Evolutionary conservation across 1,284 basidiomycete genomes (phyloP).

Genomic region (Singerocomus rubriflavus): DNA sequence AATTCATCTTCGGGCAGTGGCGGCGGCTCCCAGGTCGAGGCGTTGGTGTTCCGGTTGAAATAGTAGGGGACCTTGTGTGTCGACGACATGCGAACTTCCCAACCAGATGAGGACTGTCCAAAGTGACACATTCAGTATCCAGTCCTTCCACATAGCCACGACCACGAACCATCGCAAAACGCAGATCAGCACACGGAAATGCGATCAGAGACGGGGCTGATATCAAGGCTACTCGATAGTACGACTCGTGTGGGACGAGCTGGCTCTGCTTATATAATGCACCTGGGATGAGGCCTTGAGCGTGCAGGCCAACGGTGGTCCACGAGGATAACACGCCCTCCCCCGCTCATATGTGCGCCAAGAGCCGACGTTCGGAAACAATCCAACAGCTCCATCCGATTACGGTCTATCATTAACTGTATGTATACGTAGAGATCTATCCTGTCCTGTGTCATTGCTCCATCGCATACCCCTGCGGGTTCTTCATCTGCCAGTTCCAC

Average conservation of each 20-base stretch:
- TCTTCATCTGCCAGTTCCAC: constrained; percentile 91
- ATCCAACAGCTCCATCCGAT: not conserved
- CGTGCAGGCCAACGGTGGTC: no score
- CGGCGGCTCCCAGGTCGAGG: constrained; percentile 84
- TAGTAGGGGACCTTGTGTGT: constrained; percentile 86
- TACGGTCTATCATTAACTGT: constrained; percentile 13
- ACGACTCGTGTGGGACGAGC: no score
- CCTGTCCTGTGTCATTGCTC: constrained; percentile 4
- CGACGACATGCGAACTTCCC: constrained; percentile 85
- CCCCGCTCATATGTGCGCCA: not conserved
- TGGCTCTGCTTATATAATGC: constrained; percentile 26
- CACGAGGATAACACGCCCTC: not conserved
- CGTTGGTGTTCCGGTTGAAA: constrained; percentile 70
- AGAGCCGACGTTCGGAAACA: not conserved
- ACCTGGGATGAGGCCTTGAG: no score
- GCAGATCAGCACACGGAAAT: constrained; percentile 14
- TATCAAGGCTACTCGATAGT: not conserved
- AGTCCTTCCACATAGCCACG: not conserved
- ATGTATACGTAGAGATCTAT: constrained; percentile 15
- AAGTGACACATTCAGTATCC: constrained; percentile 9
- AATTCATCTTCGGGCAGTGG: constrained; percentile 73
- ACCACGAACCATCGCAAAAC: constrained; percentile 20
- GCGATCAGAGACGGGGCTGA: not conserved
- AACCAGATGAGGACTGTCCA: constrained; percentile 38
- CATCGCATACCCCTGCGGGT: constrained; percentile 68